Percentiles rank a stretch among this genome's conserved stretches.
Evolutionary conservation across 1,284 basidiomycete species (phyloP).

Genomic region (Ceratorhiza oryzae-sativae): DNA sequence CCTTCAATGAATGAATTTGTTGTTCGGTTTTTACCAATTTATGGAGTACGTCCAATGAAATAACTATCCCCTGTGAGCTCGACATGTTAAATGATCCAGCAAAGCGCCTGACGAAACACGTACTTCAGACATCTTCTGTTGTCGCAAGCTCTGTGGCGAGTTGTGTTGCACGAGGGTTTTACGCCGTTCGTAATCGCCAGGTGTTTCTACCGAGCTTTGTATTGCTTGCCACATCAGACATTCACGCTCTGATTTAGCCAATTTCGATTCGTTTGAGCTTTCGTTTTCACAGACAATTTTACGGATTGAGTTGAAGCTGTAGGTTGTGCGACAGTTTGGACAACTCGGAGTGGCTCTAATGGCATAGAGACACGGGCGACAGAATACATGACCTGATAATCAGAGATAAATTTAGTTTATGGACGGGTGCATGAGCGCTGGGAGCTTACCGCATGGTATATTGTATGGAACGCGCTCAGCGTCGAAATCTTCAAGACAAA

Average conservation of each 20-base stretch:
- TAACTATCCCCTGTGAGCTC: background rate
- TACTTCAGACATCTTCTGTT: background rate
- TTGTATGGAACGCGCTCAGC: background rate
- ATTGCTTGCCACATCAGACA: constrained; percentile 20
- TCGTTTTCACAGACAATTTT: constrained; percentile 12
- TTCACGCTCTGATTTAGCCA: background rate
- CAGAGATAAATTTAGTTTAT: background rate
- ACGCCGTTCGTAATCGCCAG: background rate
- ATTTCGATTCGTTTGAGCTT: background rate
- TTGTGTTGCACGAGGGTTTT: background rate
- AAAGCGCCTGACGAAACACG: background rate
- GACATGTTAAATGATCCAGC: background rate
- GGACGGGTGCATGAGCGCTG: background rate
- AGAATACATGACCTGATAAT: constrained; percentile 15
- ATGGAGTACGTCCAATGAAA: background rate
- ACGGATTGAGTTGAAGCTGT: background rate
- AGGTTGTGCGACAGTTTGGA: constrained; percentile 19
- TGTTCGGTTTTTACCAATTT: background rate
- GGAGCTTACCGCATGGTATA: constrained; percentile 15
- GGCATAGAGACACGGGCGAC: constrained; percentile 14
- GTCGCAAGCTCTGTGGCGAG: background rate
- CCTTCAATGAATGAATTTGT: background rate
- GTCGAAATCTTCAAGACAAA: constrained; percentile 26
- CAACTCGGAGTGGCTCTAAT: constrained; percentile 4
- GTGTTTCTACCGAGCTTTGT: constrained; percentile 14